Evolutionary conservation across 2,329 filamentous ascomycete genomes (phyloP).

Genomic region (Fusarium beomiforme): DNA sequence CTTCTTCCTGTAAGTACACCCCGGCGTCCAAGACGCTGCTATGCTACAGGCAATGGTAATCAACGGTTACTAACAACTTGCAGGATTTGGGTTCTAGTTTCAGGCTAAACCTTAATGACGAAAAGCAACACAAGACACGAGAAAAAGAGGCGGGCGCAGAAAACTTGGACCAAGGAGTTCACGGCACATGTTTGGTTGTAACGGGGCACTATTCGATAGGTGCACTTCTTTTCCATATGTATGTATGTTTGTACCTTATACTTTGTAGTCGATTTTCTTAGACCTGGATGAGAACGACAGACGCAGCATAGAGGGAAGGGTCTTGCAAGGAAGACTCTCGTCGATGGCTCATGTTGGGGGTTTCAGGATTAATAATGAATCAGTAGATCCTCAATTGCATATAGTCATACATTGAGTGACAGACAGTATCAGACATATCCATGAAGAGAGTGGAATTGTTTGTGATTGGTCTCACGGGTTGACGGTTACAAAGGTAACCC

Average conservation of each 20-base stretch:
- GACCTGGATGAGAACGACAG: conserved; percentile 18
- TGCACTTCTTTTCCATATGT: conserved; percentile 36
- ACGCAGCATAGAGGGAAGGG: conserved; percentile 18
- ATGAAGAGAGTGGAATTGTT: not conserved
- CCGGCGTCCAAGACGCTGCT: not conserved
- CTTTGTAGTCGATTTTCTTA: conserved; percentile 28
- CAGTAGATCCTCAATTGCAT: conserved; percentile 15
- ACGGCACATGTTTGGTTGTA: conserved; percentile 39
- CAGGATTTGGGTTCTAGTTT: conserved; percentile 55
- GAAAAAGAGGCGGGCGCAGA: conserved; percentile 18
- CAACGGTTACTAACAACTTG: conserved; percentile 13
- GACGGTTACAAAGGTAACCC: not conserved
- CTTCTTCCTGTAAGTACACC: conserved; percentile 73
- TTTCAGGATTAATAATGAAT: conserved; percentile 37
- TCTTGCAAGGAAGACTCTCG: not conserved
- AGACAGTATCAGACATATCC: not conserved
- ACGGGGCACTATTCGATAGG: conserved; percentile 32
- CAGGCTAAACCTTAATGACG: conserved; percentile 42
- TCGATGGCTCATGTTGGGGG: conserved; percentile 20
- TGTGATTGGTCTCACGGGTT: not conserved
- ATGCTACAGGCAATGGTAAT: too few relatives aligned
- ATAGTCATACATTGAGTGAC: not conserved
- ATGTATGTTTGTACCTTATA: conserved; percentile 33
- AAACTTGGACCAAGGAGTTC: conserved; percentile 23
- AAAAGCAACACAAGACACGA: conserved; percentile 11